Base-by-base conservation (phyloP, 768 basidiomycete genomes). In the Candolleomyces eurysporus region DNA sequence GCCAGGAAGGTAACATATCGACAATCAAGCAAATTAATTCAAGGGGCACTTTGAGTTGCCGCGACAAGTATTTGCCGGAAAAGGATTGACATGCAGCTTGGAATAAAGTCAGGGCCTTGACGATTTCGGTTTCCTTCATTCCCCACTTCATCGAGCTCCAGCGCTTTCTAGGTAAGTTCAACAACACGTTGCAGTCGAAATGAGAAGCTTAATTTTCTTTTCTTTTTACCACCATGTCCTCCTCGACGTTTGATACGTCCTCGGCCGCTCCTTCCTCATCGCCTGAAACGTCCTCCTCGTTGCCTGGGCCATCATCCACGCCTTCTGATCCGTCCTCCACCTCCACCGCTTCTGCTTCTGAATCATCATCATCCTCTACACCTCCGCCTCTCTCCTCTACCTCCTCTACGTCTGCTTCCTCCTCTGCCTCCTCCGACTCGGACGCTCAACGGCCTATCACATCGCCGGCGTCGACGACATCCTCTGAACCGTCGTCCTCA, bases 241-340 rank as follows among this genome's bases (percentile, higher is more conserved):
- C 52, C 31, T 54, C 52, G 52, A 22, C 52, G 32, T 54, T 54
- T 54, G 52, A 54, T 21, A 54, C 52, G 52, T 54, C 52, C 30
- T 54, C 52, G 17, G 13, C 30, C 21, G 5, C 30, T 8, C 21
- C 8, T 14, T 31, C 52, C 16, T n/a, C 52, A 5, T 54, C 32
- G 52, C 16, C 31, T 17, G 17, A 26, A 39, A 32, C 52, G 17
- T n/a, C 52, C 32, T 21, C 32, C 16, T 11, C 52, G 52, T 16
- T 32, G 36, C 11, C 36, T 36, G 36, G 8, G 1, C 36, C 36
- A 36, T 3, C 36, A 36, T 6, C 36, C 5, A 36, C 36, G 8
- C 36, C 36, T n/a, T n/a, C 17, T 22, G 46, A 48, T 22, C n/a
- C 49, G 19, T 30, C 49, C 21, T 26, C 21, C 19, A 51, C 49